Evolutionary conservation across 805 yeast species (phyloP), one percentile per base, ranked within the genome.

Genomic region (Metschnikowia orientalis): DNA sequence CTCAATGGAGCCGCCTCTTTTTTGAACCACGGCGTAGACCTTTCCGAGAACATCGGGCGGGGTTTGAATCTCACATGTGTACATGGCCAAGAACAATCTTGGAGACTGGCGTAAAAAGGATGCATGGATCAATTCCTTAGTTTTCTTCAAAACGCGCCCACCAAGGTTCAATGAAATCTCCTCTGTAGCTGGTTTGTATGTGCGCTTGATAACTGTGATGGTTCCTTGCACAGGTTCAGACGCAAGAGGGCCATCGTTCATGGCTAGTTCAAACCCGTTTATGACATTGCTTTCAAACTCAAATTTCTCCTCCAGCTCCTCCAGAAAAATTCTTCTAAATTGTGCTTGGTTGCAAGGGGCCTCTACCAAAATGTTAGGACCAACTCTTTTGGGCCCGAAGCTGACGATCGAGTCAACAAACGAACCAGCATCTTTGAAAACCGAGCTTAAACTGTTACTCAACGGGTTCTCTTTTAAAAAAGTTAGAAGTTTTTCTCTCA

Each of bases 41-140:
- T 85, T 87, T 26, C 99, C 98, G 32, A 92, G 66, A 0, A 87
- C 97, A 43, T 92, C 98, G 0, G 95, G 77, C 2, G 95, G 75
- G 0, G 97, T 92, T 59, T 92, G 99, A 45, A 92, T 85, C 45
- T 90, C 97, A 67, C 97, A 89, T 0, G 83, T 69, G 54, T 92
- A 92, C 77, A 82, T 86, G 4, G 98, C 98, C 49, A 94, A 71
- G 77, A 83, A 80, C 29, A 92, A 58, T 38, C 99, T 72, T 6
- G 97, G 95, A 0, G 96, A 79, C 81, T 92, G 82, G 38, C 77
- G 80, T 22, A 85, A 55, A 51, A 90, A 75, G 1, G 78, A 75
- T 26, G 71, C 66, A 50, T 84, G 85, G 25, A 92, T 81, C 2
- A 76, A 61, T 41, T 85, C 89, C 46, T 88, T 77, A 0, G 86